Base-by-base conservation (phyloP, 257 asterid genomes). In the Leptodermis oblonga region DNA sequence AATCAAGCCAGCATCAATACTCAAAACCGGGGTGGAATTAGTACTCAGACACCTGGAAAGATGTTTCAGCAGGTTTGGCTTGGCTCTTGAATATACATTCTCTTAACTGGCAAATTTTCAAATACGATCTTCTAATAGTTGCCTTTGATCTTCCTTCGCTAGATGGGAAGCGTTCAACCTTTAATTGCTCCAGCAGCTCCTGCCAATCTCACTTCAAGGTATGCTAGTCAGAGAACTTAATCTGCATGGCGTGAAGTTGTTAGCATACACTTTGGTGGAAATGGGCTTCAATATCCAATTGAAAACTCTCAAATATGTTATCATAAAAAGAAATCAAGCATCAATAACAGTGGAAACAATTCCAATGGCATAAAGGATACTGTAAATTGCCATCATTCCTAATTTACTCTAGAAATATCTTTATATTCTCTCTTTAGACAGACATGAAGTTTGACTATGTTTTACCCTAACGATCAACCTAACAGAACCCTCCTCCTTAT, bases 151-250 rank as follows among this genome's bases (percentile, higher is more conserved):
- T 55, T 71, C 36, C 64, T 34, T 22, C 42, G 42, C 22, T 52
- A 79, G 83, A 75, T 62, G 58, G 78, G 80, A 68, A 64, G 67
- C 73, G 8, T 12, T 41, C 77, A 58, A 46, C 69, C 74, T 58
- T 1, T 58, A 39, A 45, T 68, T 55, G 10, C 12, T 28, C 6
- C 72, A 18, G 28, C 67, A 30, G 43, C 76, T 22, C 14, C 64
- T 4, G 42, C 79, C 63, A 45, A 45, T 71, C 53, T 67, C 62
- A 59, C 43, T 62, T 36, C 72, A 62, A 75, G 83, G 78, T 71
- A 79, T 30, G 25, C 18, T 37, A 43, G 30, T 33, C 23, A 4
- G 20, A 23, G 12, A 34, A 14, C 54, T 7, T 33, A 25, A 56
- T 12, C 3, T 2, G n/a, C n/a, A n/a, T n/a, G n/a, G 11, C 52